phyloP scores from a whole-genome alignment of 495 filamentous ascomycete genomes.

The Rhizodiscina lignyota region DNA sequence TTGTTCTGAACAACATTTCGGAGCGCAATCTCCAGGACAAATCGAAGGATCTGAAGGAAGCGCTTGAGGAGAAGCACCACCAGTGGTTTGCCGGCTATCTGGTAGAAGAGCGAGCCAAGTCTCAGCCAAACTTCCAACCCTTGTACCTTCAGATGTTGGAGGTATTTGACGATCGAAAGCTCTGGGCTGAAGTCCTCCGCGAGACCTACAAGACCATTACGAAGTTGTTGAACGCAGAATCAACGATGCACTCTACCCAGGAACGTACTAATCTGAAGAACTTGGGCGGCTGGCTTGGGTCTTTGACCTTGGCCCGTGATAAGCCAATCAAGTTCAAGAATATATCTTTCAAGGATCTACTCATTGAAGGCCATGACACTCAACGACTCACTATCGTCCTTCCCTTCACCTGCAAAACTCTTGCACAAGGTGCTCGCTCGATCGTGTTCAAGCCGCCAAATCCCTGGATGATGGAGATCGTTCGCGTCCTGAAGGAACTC shows the following conservation, averaged over 20 bases:
- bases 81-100: conserved; percentile 94
- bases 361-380: conserved; percentile 82
- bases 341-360: conserved; percentile 88
- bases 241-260: conserved; percentile 56
- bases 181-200: conserved; percentile 81
- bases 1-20: conserved; percentile 92
- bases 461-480: conserved; percentile 92
- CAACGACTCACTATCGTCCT: conserved; percentile 81
- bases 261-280: conserved; percentile 86
- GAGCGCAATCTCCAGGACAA: conserved; percentile 72
- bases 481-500: conserved; percentile 73
- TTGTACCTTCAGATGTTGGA: conserved; percentile 83
- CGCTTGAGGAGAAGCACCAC: conserved; percentile 61
- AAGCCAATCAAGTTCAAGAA: conserved; percentile 93
- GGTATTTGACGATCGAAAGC: conserved; percentile 54
- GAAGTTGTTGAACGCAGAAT: conserved; percentile 75
- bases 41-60: conserved; percentile 58
- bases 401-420: conserved; percentile 90
- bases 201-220: conserved; percentile 81
- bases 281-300: conserved; percentile 80
- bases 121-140: conserved; percentile 88
- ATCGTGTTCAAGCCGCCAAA: conserved; percentile 88
- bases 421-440: conserved; percentile 67
- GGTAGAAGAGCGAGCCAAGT: conserved; percentile 91
- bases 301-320: conserved; percentile 82